phyloP scores from a whole-genome alignment of 345 rosid species.

The Citrus hindsii region DNA sequence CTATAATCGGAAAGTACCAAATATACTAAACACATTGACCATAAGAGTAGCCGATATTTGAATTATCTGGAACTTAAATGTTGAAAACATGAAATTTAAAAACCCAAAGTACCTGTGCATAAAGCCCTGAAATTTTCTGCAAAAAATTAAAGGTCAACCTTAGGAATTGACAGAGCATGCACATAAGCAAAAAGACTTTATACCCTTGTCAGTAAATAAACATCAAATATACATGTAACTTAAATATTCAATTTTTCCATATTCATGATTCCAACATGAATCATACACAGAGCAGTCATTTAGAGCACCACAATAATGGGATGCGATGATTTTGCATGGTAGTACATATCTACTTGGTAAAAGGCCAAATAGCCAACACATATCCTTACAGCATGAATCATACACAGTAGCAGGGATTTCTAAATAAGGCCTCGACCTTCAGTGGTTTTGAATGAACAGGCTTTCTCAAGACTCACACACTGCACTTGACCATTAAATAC shows the following conservation, averaged over 20 bases:
- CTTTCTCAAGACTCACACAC: not conserved
- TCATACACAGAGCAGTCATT: not conserved
- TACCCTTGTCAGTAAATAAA: not conserved
- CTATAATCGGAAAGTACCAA: slow-evolving; percentile 27
- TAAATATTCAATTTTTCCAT: not conserved
- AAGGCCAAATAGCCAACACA: not conserved
- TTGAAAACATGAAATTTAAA: not conserved
- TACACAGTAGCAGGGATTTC: not conserved
- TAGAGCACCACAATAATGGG: not conserved
- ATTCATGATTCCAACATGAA: not conserved
- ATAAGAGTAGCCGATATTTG: not conserved
- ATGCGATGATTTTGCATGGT: not conserved
- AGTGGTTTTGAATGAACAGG: not conserved
- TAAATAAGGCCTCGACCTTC: not conserved
- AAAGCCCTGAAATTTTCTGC: slow-evolving; percentile 96
- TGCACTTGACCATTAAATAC: not conserved
- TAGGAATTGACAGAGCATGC: slow-evolving; percentile 11
- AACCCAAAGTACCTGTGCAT: slow-evolving; percentile 72
- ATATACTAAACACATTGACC: not conserved
- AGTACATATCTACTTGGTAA: not conserved
- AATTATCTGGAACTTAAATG: not conserved
- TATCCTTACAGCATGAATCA: not conserved
- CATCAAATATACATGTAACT: not conserved
- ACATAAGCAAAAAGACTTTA: not conserved
- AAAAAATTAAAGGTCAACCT: slow-evolving; percentile 19